Evolutionary conservation across 768 basidiomycete genomes (phyloP).

Genomic region (Cystofilobasidium ferigula): DNA sequence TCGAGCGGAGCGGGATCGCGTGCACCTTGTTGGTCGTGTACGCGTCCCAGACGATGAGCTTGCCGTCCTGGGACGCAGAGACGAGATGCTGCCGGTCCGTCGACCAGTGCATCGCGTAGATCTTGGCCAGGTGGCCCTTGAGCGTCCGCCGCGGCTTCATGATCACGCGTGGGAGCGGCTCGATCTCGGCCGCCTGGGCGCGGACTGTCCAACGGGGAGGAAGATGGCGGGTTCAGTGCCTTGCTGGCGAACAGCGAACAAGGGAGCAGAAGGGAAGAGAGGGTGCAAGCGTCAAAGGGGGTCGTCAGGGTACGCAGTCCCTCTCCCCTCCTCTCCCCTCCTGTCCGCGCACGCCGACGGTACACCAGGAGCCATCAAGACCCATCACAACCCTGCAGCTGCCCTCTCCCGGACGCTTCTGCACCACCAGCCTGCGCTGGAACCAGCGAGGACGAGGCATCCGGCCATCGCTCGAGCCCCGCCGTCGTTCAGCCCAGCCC

Average conservation of each 20-base stretch:
- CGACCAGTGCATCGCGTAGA: constrained; percentile 99
- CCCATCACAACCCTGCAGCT: too few relatives aligned
- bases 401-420: too few relatives aligned
- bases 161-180: constrained; percentile 86
- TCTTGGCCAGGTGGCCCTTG: constrained; percentile 95
- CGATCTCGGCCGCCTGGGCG: constrained; percentile 96
- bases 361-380: too few relatives aligned
- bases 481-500: too few relatives aligned
- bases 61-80: constrained; percentile 98
- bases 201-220: constrained; percentile 59
- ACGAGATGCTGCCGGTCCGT: constrained; percentile 93
- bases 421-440: too few relatives aligned
- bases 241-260: not conserved
- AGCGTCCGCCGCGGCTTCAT: constrained; percentile 93
- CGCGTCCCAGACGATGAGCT: constrained; percentile 99
- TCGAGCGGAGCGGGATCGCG: constrained; percentile 91
- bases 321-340: too few relatives aligned
- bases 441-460: too few relatives aligned
- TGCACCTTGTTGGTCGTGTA: constrained; percentile 99
- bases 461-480: too few relatives aligned
- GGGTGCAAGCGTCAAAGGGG: too few relatives aligned
- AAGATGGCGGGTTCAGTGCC: not conserved
- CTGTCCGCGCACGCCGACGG: too few relatives aligned
- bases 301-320: too few relatives aligned
- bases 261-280: not conserved